Evolutionary conservation across 371 early-diverging fungal genomes (phyloP), one percentile per base, ranked within the genome.

Genomic region (Mortierella sp.): DNA sequence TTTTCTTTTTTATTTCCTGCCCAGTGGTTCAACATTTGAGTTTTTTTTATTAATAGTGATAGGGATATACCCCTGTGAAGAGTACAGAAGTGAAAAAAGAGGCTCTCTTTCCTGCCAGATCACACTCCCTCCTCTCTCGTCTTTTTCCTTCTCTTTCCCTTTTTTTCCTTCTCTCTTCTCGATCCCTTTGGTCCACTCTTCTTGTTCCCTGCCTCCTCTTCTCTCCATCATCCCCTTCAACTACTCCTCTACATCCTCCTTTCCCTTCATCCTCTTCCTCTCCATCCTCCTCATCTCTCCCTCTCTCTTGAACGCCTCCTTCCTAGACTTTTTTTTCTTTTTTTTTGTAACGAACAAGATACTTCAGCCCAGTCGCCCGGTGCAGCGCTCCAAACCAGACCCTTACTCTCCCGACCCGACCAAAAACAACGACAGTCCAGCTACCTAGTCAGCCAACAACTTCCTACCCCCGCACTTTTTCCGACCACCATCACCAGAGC

Each of bases 1-100:
- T 13, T 13, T 55, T 13, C 16, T 55, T 55, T 55, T 55, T 31
- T 55, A 55, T 55, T 55, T 31, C 31, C 55, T 55, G 34, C 34
- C 55, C 55, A 55, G 55, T 55, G 55, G 55, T 55, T 55, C 55
- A 29, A 55, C 55, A 9, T 55, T 55, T 55, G 55, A 55, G 55
- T 55, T 55, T 45, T 45, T 16, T 4, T 45, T 55, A 31, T 55
- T 55, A 55, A 31, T 55, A 55, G n/a, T n/a, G n/a, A 55, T 55
- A 55, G 55, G 55, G 55, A 55, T 52, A 31, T 52, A 2, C 52
- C 24, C 55, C 16, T 55, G 31, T 16, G 53, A 24, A 53, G 26
- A 24, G 26, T 10, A 26, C 52, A 52, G 26, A 26, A 52, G 55
- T 5, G 4, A 16, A 45, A 2, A 55, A 26, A 55, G 55, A 14